Evolutionary conservation across 139 green algal genomes (phyloP), one percentile per base, ranked within the genome.

Genomic region (Desmodesmus armatus): DNA sequence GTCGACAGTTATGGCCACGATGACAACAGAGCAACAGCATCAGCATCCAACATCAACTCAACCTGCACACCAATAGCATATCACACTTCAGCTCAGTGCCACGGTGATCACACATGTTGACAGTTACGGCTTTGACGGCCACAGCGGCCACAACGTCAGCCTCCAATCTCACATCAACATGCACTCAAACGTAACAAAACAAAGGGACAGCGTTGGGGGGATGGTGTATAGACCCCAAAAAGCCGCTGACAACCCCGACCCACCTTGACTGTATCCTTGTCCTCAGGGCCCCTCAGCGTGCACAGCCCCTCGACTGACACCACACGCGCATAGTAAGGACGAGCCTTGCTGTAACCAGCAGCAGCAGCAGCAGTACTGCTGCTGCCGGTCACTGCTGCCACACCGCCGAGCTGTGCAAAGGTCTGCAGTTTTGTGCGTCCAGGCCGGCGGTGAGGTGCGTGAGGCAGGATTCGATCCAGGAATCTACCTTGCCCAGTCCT

Each of bases 181-280:
- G n/a, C n/a, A n/a, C n/a, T n/a, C n/a, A n/a, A n/a, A n/a, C n/a
- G n/a, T n/a, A n/a, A n/a, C n/a, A n/a, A n/a, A n/a, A n/a, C n/a
- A n/a, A n/a, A n/a, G n/a, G n/a, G n/a, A n/a, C n/a, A n/a, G n/a
- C n/a, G n/a, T n/a, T n/a, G n/a, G n/a, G n/a, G n/a, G n/a, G n/a
- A n/a, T n/a, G n/a, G n/a, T n/a, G n/a, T n/a, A n/a, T n/a, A n/a
- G n/a, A n/a, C n/a, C n/a, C n/a, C n/a, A n/a, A n/a, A n/a, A n/a
- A n/a, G n/a, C n/a, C n/a, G n/a, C n/a, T n/a, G n/a, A n/a, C n/a
- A n/a, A n/a, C n/a, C n/a, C n/a, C n/a, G n/a, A n/a, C n/a, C n/a
- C 75, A 97, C 87, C 31, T 93, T 89, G 2, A 95, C 40, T 0
- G 95, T 98, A 88, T 96, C 94, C 88, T 98, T 98, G 87, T 98